phyloP scores from a whole-genome alignment of 1,284 basidiomycete genomes.

The Clitocybe nebularis region DNA sequence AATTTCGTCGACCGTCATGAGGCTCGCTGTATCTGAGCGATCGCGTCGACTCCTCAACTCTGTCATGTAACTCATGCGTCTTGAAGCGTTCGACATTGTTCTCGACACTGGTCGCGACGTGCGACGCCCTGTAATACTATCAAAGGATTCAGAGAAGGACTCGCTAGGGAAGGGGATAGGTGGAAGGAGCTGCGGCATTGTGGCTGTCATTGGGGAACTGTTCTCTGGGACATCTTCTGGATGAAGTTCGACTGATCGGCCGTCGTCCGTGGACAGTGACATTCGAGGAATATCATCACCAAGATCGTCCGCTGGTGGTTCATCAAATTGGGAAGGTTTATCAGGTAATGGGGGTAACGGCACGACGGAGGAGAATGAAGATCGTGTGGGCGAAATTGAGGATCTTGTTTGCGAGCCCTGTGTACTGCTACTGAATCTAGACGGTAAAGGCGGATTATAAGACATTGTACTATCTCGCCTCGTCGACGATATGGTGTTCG shows the following conservation, averaged over 20 bases:
- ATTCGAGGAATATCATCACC: constrained; percentile 55
- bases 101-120: constrained; percentile 31
- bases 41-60: constrained; percentile 79
- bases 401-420: constrained; percentile 48
- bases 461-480: constrained; percentile 51
- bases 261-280: constrained; percentile 71
- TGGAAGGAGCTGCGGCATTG: constrained; percentile 64
- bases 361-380: constrained; percentile 44
- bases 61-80: constrained; percentile 74
- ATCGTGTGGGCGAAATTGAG: constrained; percentile 42
- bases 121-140: constrained; percentile 40
- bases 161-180: constrained; percentile 78
- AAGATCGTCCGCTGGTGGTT: constrained; percentile 25
- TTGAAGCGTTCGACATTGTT: constrained; percentile 54
- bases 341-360: constrained; percentile 42
- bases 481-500: constrained; percentile 25
- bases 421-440: constrained; percentile 69
- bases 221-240: constrained; percentile 36
- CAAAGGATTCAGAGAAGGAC: constrained; percentile 75
- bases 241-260: constrained; percentile 52
- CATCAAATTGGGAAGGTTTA: constrained; percentile 26
- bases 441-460: constrained; percentile 32
- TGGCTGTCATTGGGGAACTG: constrained; percentile 25
- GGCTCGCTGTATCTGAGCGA: constrained; percentile 82
- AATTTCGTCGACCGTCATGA: constrained; percentile 97